Evolutionary conservation across 2,329 filamentous ascomycete species (phyloP), one percentile per base, ranked within the genome.

Genomic region (Scedosporium boydii): DNA sequence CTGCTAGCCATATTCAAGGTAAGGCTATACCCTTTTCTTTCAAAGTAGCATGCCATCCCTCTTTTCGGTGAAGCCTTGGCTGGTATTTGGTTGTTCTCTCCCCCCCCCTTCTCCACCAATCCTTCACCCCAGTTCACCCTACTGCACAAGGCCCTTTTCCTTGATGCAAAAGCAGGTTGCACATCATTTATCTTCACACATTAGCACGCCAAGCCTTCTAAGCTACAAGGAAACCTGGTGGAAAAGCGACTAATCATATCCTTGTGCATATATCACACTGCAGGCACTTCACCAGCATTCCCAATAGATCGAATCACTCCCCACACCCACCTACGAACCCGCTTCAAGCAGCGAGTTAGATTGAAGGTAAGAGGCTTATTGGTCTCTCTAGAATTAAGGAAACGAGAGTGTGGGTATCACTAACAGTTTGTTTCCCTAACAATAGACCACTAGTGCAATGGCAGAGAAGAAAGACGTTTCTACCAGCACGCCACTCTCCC

Each of bases 401-500:
- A 18, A 23, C 1, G 23, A 55, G 51, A 55, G 21, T 23, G 12
- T 18, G 23, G 7, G 51, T 21, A 12, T 27, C 7, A 29, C 51
- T 55, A 10, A 55, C 51, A 55, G 34, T 38, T 53, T 53, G 27
- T 29, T 34, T 21, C 21, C 2, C 21, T 23, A 27, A 55, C 18
- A 27, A 14, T 26, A 55, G 51, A 6, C 51, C 12, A 55, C 12
- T 23, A 18, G 56, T 10, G 41, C 57, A 12, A 59, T 59, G 57
- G 18, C 18, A 4, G 57, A 59, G 10, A 10, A 23, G 51, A 23
- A 41, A 6, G 57, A 23, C 7, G 42, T 14, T 14, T 38, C 27
- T 23, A 59, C 26, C n/a, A 56, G 18, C 41, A 62, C 46, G 34
- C 56, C 63, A 18, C 64, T 67, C 14, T 66, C 65, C 7, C 53